Evolutionary conservation across 306 rosid genomes (phyloP), one percentile per base, ranked within the genome.

Genomic region (Fagus crenata): DNA sequence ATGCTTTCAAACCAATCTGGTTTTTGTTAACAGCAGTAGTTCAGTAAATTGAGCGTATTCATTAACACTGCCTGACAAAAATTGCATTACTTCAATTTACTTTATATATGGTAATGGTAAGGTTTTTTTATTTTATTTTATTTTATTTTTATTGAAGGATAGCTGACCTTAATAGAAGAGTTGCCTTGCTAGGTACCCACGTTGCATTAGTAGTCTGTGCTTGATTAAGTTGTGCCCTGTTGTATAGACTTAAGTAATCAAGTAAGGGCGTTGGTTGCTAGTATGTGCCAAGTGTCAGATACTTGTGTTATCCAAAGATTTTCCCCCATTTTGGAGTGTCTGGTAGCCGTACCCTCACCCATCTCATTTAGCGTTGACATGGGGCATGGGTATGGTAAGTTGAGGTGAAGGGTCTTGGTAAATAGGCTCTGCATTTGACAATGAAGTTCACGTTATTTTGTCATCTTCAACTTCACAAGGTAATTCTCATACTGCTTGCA

Each of bases 1-100:
- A 22, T 68, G 64, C 72, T 33, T 53, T 67, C n/a, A 46, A 67
- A 46, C 71, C 60, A 43, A 53, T 53, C 37, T n/a, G 55, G 37
- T 51, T n/a, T 31, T 69, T 59, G 42, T 46, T 46, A 46, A 43
- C 51, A 9, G 0, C 2, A 13, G 51, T 28, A 14, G 36, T 55
- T 54, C 71, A 22, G 32, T 60, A 5, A 35, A 58, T 65, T 54
- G 60, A 13, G 59, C 55, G 33, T 74, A 49, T 67, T 80, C 39
- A 0, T 43, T 68, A 17, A 7, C 32, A 17, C 37, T 56, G 33
- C 33, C 4, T 43, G 17, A 31, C 18, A 40, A 63, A n/a, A 63
- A 63, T 6, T 12, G 54, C 61, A 11, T 60, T 75, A 33, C 18
- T 78, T 71, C 49, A 46, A 18, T 56, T 42, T 59, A 68, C 28